Conservation (phyloP, 768 basidiomycete genomes). For the Xerocomus spinulosus region DNA sequence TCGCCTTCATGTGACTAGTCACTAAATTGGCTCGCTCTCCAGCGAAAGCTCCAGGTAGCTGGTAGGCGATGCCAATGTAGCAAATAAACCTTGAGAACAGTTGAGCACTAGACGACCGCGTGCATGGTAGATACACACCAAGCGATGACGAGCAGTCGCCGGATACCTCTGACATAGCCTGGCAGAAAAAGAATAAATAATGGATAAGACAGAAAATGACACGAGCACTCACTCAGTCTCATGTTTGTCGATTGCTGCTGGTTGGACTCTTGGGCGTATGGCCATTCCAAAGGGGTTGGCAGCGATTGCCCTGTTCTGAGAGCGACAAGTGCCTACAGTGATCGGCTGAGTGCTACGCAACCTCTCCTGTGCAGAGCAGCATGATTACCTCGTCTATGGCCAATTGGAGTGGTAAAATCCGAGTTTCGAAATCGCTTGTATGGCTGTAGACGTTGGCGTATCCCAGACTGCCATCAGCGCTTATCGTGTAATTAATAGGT, state of each 20-base stretch:
- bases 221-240: slow-evolving; percentile 47
- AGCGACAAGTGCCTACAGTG: slow-evolving; percentile 61
- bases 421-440: slow-evolving; percentile 61
- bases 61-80: slow-evolving; percentile 72
- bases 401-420: slow-evolving; percentile 72
- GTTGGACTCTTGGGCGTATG: slow-evolving; percentile 65
- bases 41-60: slow-evolving; percentile 67
- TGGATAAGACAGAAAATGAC: background rate
- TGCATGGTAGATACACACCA: slow-evolving; percentile 40
- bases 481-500: slow-evolving; percentile 63
- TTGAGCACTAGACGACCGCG: background rate
- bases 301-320: slow-evolving; percentile 54
- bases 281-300: slow-evolving; percentile 66
- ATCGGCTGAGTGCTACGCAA: background rate
- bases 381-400: slow-evolving; percentile 61
- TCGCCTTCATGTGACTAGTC: slow-evolving; percentile 72
- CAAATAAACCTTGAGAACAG: slow-evolving; percentile 50
- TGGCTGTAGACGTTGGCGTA: slow-evolving; percentile 65
- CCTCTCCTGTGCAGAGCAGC: background rate
- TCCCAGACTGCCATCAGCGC: slow-evolving; percentile 58
- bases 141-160: slow-evolving; percentile 60
- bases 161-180: slow-evolving; percentile 63
- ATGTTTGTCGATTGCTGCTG: slow-evolving; percentile 51
- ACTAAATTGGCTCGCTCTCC: slow-evolving; percentile 60
- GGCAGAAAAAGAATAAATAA: slow-evolving; percentile 3